Base-by-base conservation (phyloP, 1,284 basidiomycete genomes). In the Malassezia equina region DNA sequence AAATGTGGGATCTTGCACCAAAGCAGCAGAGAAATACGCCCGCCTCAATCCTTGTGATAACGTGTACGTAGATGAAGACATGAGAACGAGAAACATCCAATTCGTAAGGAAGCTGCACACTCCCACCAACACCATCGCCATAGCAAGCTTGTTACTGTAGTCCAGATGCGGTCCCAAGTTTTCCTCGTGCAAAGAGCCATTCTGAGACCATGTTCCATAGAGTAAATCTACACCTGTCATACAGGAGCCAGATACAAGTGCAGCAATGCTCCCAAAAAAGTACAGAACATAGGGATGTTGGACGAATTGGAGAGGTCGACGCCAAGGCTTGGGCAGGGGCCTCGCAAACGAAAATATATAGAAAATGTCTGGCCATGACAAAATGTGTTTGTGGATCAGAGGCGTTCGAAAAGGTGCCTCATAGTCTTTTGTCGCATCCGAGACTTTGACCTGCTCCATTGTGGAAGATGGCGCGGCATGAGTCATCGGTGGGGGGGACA, bases 1-100 rank as follows among this genome's bases (percentile, higher is more conserved):
- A 60, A 75, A 77, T 5, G 71, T 69, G 13, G 75, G 73, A 52
- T 78, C 77, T 52, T 78, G 77, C 3, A 71, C 65, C 31, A 78
- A 58, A 17, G 76, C 63, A 3, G 77, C 69, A 13, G 75, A 64
- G 42, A 78, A 65, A 58, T 78, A 78, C 13, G 71, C 60, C 23
- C 72, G 62, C 11, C 77, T 65, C 7, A 78, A 62, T 12, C 69
- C 51, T 28, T 69, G 61, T 3, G 73, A 71, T 25, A 77, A 64
- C 19, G 71, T 59, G 12, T 69, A 54, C 1, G 72, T 67, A 15
- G 75, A 76, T n/a, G 65, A 53, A 11, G 69, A 64, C 64, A 77
- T 65, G 49, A 59, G 58, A 1, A 60, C 50, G 6, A 72, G 43
- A 57, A 77, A 77, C 11, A 63, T 39, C 58, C 66, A 71, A 15